Percentiles rank a stretch among this genome's conserved stretches.
phyloP scores from a whole-genome alignment of 2,329 filamentous ascomycete species.

The Fusarium heterosporum region DNA sequence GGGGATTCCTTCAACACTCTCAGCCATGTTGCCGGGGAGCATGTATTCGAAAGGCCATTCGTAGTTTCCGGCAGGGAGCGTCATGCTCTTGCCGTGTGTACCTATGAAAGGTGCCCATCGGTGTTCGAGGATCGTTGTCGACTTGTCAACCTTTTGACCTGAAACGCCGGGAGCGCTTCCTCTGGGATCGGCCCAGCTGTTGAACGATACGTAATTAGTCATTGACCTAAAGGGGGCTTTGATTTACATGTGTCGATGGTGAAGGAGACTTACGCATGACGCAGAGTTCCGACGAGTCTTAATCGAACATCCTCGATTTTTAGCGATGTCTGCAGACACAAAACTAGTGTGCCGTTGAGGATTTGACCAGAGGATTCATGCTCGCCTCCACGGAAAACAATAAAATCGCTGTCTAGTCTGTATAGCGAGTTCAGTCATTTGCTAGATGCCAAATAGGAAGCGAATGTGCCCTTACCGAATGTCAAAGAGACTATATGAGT shows the following conservation, averaged over 20 bases:
- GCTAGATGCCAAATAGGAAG: not conserved
- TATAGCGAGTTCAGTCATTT: slow-evolving; percentile 17
- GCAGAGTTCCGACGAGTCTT: slow-evolving; percentile 76
- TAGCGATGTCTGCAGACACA: slow-evolving; percentile 76
- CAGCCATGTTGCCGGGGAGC: slow-evolving; percentile 77
- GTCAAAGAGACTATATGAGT: slow-evolving; percentile 67
- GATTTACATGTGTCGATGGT: not conserved
- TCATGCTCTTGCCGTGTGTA: slow-evolving; percentile 65
- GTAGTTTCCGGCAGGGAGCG: slow-evolving; percentile 79
- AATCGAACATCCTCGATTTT: slow-evolving; percentile 80
- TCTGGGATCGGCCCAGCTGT: slow-evolving; percentile 64
- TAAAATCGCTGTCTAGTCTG: slow-evolving; percentile 82
- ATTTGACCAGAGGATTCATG: slow-evolving; percentile 81
- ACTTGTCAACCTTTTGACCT: slow-evolving; percentile 69
- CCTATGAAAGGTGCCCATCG: slow-evolving; percentile 75
- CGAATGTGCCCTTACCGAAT: slow-evolving; percentile 61
- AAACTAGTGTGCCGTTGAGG: slow-evolving; percentile 77
- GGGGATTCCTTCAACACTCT: slow-evolving; percentile 90
- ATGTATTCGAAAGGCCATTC: slow-evolving; percentile 84
- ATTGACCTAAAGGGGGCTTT: not conserved
- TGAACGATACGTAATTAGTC: slow-evolving; percentile 27
- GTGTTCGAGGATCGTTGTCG: slow-evolving; percentile 72
- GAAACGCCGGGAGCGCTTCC: slow-evolving; percentile 69
- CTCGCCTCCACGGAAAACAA: slow-evolving; percentile 80
- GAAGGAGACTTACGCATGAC: slow-evolving; percentile 66